Base-by-base conservation (phyloP, 768 basidiomycete species). In the Kwoniella pini region DNA sequence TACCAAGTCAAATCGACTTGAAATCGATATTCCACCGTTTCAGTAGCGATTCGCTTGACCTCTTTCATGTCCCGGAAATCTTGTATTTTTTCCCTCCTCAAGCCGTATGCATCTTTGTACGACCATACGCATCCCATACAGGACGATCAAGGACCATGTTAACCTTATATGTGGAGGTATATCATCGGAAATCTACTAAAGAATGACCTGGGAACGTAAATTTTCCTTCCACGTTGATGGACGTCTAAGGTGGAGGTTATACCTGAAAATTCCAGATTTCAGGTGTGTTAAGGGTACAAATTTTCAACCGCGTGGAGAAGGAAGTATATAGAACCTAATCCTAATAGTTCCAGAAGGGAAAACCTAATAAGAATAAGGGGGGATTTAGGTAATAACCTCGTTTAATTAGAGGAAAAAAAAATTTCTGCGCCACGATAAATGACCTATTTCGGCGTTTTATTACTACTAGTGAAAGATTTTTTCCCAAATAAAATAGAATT, bases 401-500 rank as follows among this genome's bases (percentile, higher is more conserved):
- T 46, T 46, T 27, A 7, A 10, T 12, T 17, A 43, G 42, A 43
- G n/a, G n/a, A n/a, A n/a, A 36, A 7, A 15, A 15, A 36, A 36
- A 7, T 24, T 13, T 24, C 24, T 13, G 45, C 45, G 45, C 45
- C 45, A 46, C 45, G 12, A 22, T 24, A 24, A 24, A 28, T 24
- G 24, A 24, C 9, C 24, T 46, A 19, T 46, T 2, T 22, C 45
- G 45, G 45, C 45, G 45, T 46, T 46, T 46, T 27, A 27, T 21
- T 12, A 15, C 11, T 12, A 24, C 26, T 24, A 46, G 24, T 24
- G 27, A 46, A 46, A 46, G 45, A 46, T 46, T 46, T 46, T 43
- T 6, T 46, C 45, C 45, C 22, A 46, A 50, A 33, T 36, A 50
- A 46, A 10, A 22, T 24, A 42, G 33, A 17, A 50, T 50, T 50